Evolutionary conservation across 2,329 filamentous ascomycete species (phyloP).

Genomic region (Diaporthe vexans): DNA sequence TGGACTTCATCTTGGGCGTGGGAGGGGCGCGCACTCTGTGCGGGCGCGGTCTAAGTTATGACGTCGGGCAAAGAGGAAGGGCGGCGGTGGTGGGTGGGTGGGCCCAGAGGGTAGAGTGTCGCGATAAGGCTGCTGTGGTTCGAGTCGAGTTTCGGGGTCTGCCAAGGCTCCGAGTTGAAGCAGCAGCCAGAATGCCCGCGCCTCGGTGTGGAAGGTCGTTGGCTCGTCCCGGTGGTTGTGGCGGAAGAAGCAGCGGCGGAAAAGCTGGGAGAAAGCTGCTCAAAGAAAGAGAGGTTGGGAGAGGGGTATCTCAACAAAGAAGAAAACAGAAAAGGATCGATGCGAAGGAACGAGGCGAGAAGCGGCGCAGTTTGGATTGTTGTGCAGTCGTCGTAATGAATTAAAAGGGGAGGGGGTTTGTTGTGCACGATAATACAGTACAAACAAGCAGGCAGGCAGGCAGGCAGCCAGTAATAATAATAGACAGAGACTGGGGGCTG

Average conservation of each 20-base stretch:
- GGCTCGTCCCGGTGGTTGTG: background rate
- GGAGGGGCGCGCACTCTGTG: background rate
- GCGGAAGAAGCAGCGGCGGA: background rate
- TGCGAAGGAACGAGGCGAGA: background rate
- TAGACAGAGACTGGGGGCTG: background rate
- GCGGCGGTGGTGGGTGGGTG: background rate
- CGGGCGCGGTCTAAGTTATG: background rate
- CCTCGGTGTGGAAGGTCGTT: background rate
- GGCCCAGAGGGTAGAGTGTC: background rate
- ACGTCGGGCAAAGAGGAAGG: background rate
- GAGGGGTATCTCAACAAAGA: slow-evolving; percentile 38
- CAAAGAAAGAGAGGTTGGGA: background rate
- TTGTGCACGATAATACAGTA: slow-evolving; percentile 11
- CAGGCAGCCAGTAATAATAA: background rate
- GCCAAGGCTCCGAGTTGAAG: slow-evolving; percentile 21
- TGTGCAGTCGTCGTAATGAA: slow-evolving; percentile 9
- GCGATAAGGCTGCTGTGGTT: background rate
- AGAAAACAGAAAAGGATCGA: slow-evolving; percentile 26
- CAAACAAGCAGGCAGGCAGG: background rate
- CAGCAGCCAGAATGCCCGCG: background rate
- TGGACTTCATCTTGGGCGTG: slow-evolving; percentile 46
- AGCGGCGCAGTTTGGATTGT: slow-evolving; percentile 26
- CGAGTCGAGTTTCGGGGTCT: slow-evolving; percentile 21
- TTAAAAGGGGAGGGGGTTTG: background rate
- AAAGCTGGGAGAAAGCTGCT: background rate